A percentile compares a stretch with the other conserved stretches of the same genome.
Conservation (phyloP, 208 protist species). For the Acanthamoeba royreba region DNA sequence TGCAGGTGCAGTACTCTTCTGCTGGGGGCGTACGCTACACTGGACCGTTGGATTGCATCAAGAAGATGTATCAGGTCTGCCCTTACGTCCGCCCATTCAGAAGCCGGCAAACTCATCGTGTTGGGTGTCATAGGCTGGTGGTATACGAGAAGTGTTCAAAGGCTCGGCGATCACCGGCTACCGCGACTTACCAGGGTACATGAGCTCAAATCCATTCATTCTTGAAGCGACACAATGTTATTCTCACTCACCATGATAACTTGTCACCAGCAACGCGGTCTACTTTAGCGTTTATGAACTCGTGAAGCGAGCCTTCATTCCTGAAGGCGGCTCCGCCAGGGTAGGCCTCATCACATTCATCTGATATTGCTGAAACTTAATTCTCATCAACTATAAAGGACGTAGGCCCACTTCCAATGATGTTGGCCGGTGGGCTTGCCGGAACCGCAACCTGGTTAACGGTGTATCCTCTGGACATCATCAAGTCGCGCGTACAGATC, state of each 20-base stretch:
- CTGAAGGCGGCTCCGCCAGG: neutral
- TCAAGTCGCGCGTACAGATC: slow-evolving; percentile 25
- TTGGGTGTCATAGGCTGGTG: neutral
- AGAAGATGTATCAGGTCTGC: neutral
- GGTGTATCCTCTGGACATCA: neutral
- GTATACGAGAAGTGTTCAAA: neutral
- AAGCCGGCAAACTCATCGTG: too few relatives aligned
- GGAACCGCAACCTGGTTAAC: neutral
- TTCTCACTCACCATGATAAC: neutral
- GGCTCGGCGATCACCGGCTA: neutral
- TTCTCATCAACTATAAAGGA: too few relatives aligned
- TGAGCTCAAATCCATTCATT: neutral
- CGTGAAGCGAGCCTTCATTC: neutral
- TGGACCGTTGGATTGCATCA: neutral
- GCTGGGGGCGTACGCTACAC: neutral
- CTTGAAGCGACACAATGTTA: too few relatives aligned
- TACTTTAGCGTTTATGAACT: slow-evolving; percentile 3
- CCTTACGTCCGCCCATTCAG: too few relatives aligned
- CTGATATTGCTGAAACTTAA: too few relatives aligned
- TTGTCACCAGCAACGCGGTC: neutral
- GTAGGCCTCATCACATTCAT: too few relatives aligned
- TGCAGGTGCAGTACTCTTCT: slow-evolving; percentile 8
- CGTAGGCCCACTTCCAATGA: neutral
- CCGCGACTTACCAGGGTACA: neutral
- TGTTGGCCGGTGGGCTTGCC: neutral